phyloP scores from a whole-genome alignment of 225 moss, liverwort and hornwort genomes.

The Pleurozium schreberi region DNA sequence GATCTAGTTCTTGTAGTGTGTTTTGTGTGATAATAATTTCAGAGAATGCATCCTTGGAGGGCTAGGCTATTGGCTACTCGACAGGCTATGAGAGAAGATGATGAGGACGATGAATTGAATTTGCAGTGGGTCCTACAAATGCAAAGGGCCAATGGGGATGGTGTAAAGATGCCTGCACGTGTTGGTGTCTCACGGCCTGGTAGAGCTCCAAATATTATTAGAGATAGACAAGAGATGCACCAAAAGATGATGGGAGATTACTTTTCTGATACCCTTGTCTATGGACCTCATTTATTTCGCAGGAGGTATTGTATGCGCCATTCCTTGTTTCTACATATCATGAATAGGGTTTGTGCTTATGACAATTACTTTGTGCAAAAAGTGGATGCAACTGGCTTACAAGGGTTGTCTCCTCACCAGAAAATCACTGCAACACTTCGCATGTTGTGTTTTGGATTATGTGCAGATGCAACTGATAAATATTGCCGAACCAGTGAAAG shows the following conservation, averaged over 20 bases:
- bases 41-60: background rate
- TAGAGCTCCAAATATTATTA: background rate
- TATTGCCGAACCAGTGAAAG: background rate
- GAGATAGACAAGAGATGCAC: background rate
- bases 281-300: background rate
- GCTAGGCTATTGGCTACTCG: background rate
- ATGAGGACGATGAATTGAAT: background rate
- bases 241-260: background rate
- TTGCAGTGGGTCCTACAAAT: background rate
- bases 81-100: background rate
- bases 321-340: background rate
- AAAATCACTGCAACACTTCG: background rate
- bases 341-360: background rate
- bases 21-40: too few species aligned
- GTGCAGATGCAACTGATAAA: background rate
- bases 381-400: background rate
- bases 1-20: background rate
- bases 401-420: background rate
- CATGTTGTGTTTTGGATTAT: background rate
- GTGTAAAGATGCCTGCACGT: background rate
- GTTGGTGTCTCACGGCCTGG: fast-evolving
- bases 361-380: background rate
- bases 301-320: background rate
- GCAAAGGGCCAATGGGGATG: background rate
- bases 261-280: fast-evolving